A percentile compares a stretch with the other conserved stretches of the same genome.
Evolutionary conservation across 2,329 filamentous ascomycete genomes (phyloP).

Genomic region (Elsinoe batatas): DNA sequence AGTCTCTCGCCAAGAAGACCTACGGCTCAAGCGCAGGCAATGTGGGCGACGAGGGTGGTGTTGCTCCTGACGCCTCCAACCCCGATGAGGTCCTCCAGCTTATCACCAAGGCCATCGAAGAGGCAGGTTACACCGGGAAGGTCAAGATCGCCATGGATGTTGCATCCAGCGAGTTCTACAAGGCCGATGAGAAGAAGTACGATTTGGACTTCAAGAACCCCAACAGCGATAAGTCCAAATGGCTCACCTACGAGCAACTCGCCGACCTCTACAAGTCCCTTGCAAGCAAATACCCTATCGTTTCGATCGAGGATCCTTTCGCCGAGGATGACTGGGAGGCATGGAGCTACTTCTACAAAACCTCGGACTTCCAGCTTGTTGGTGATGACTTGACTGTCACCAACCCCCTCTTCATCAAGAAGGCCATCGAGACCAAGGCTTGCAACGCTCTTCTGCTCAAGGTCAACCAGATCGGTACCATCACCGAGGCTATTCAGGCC

Average conservation of each 20-base stretch:
- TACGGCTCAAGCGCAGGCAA: constrained; percentile 98
- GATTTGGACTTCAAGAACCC: constrained; percentile 99
- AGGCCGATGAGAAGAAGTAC: constrained; percentile 92
- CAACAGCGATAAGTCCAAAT: constrained; percentile 88
- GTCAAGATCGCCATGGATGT: constrained; percentile 99
- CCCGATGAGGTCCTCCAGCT: constrained; percentile 93
- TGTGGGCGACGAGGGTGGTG: constrained; percentile 98
- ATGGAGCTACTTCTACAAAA: constrained; percentile 99
- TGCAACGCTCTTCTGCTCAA: constrained; percentile 97
- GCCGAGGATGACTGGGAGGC: constrained; percentile 99
- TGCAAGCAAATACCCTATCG: constrained; percentile 91
- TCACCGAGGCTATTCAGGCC: constrained; percentile 97
- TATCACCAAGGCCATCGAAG: constrained; percentile 87
- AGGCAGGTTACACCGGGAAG: constrained; percentile 90
- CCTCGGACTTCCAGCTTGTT: constrained; percentile 94
- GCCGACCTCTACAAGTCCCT: constrained; percentile 83
- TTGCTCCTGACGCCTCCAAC: constrained; percentile 96
- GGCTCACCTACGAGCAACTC: constrained; percentile 97
- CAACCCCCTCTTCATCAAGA: constrained; percentile 98
- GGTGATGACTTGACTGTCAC: constrained; percentile 98
- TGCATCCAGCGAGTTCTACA: constrained; percentile 99
- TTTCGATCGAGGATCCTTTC: constrained; percentile 98
- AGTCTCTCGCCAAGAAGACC: constrained; percentile 96
- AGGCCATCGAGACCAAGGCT: constrained; percentile 97
- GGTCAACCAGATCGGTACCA: constrained; percentile 99